Base-by-base conservation (phyloP, 345 rosid genomes). In the Eucalyptus dawsonii region DNA sequence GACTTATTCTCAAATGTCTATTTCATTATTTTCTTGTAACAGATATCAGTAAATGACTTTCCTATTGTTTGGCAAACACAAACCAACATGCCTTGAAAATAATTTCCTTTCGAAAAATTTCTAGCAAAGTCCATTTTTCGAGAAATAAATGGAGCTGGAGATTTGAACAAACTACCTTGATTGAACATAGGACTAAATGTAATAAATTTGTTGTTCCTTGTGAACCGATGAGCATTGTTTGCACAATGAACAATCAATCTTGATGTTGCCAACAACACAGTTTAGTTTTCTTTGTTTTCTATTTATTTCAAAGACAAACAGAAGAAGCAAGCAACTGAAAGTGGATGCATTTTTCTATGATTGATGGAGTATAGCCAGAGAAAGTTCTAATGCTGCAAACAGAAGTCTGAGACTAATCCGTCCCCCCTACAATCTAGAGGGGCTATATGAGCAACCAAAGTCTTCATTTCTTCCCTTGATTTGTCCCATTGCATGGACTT, bases 111-210 rank as follows among this genome's bases (percentile, higher is more conserved):
- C 2, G 4, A 12, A 60, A 60, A 4, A 3, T 25, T 60, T 60
- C 1, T 7, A 0, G 16, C 21, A 14, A 65, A 65, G 40, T 65
- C 14, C 1, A 14, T 65, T 65, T 50, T 65, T 14, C 0, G 1
- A 6, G 0, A 27, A 27, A 6, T 3, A 13, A 62, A 65, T 0
- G 3, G 0, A n/a, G 34, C 3, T n/a, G 7, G n/a, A 29, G 17
- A 5, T 29, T 62, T 62, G 17, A 16, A 14, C 37, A 65, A 65
- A 14, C 8, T 62, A 2, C 34, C 9, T 14, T 29, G 69, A 65
- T 65, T n/a, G 76, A 65, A 65, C 15, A 1, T 4, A 3, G 37
- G 21, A n/a, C 1, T 65, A 37, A 65, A 65, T 65, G 2, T 7
- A 62, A 62, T 6, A 27, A 60, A 27, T 27, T 27, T 60, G 3